Evolutionary conservation across 2,329 filamentous ascomycete genomes (phyloP), one percentile per base, ranked within the genome.

Genomic region (Bipolaris cookei): DNA sequence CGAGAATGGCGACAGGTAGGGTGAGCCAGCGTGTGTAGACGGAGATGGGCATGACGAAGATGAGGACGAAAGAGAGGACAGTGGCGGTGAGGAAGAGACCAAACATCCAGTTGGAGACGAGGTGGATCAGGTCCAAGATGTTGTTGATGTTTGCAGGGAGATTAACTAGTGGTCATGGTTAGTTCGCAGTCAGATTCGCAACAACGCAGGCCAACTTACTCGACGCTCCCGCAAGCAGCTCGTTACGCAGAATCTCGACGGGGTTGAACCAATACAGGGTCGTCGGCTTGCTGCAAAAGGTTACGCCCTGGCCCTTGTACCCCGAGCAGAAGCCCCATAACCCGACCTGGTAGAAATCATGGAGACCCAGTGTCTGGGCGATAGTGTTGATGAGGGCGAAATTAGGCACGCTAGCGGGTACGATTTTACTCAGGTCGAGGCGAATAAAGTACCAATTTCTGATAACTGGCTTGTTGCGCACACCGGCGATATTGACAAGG

Each of bases 291-390:
- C 90, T 92, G 78, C 94, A 98, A 61, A 80, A 79, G 0, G 91
- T 94, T 61, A 95, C 87, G 35, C 90, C 90, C 77, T 88, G 82
- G 66, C 85, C 83, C 54, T 86, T 81, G 76, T 93, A 96, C 18
- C 93, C 93, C 75, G 96, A 91, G 77, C 94, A 98, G 76, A 90
- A 97, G 58, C 88, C 89, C 94, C 94, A 98, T 38, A 97, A 79
- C 5, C 93, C 93, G 25, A 96, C 90, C 69, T 92, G 90, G 77
- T 97, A 97, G 78, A 96, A 97, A 77, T 97, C 94, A 74, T 96
- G 92, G 46, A 97, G 83, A 28, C 93, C 94, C 51, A 97, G 82
- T 20, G 89, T 91, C 49, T 91, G 88, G 3, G 92, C 92, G 64
- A 97, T 92, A 43, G 88, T 92, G 80, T 96, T 96, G 77, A 96